These are phyloP conservation scores for Saccharomycopsis capsularis DNA, from an alignment of 805 yeast genomes.

Conservation along the genomic window DNA sequence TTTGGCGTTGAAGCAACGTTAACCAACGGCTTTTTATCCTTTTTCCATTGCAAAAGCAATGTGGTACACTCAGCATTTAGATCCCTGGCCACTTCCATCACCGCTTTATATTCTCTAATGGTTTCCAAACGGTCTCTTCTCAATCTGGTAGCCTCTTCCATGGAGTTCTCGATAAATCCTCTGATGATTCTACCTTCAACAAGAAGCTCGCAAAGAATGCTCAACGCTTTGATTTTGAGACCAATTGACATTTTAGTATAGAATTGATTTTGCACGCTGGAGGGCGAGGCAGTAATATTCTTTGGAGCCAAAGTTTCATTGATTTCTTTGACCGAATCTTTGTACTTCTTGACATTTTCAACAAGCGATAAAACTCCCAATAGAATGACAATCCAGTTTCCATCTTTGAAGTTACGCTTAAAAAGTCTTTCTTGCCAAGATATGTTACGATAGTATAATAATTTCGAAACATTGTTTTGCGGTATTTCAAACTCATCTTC, in stretches of 20 bases:
- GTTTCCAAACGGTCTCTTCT: slow-evolving; percentile 64
- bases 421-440: slow-evolving; percentile 77
- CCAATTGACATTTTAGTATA: slow-evolving; percentile 43
- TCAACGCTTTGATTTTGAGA: slow-evolving; percentile 50
- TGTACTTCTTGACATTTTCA: slow-evolving; percentile 50
- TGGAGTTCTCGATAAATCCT: slow-evolving; percentile 55
- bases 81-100: slow-evolving; percentile 44
- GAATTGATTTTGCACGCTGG: slow-evolving; percentile 48
- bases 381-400: slow-evolving; percentile 76
- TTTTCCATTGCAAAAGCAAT: slow-evolving; percentile 20
- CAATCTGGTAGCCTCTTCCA: slow-evolving; percentile 54
- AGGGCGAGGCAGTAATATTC: slow-evolving; percentile 41
- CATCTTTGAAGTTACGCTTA: slow-evolving; percentile 70
- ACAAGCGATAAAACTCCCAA: slow-evolving; percentile 64
- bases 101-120: slow-evolving; percentile 50
- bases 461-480: slow-evolving; percentile 26
- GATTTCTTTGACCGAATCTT: slow-evolving; percentile 42
- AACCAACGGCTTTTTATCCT: slow-evolving; percentile 13
- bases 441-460: slow-evolving; percentile 48
- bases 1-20: slow-evolving; percentile 8
- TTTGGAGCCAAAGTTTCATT: slow-evolving; percentile 54
- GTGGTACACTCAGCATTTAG: slow-evolving; percentile 35
- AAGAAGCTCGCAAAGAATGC: slow-evolving; percentile 57
- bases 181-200: slow-evolving; percentile 54
- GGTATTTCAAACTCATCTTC: slow-evolving; percentile 24